Conservation (phyloP, 2,329 filamentous ascomycete species). For the Fusarium ramigenum region DNA sequence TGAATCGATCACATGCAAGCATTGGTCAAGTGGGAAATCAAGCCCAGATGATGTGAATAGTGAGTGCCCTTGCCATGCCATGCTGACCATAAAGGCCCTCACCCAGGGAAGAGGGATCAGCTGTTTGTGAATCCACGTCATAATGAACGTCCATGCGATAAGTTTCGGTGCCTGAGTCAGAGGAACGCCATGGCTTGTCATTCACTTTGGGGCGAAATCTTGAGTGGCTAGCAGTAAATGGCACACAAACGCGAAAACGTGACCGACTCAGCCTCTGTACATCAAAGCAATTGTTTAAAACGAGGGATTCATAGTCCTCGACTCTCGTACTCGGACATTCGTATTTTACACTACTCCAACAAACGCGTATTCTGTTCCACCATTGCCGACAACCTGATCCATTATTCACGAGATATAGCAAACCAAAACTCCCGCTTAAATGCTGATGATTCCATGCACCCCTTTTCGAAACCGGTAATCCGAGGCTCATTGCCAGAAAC, state of each 20-base stretch:
- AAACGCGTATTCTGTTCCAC: conserved; percentile 3
- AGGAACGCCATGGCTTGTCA: background rate
- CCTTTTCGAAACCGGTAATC: background rate
- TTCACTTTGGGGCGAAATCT: background rate
- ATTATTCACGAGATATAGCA: conserved; percentile 2
- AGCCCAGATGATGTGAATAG: conserved; percentile 31
- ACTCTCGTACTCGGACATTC: conserved; percentile 12
- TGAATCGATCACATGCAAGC: conserved; percentile 41
- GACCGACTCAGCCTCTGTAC: conserved; percentile 21
- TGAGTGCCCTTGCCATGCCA: background rate
- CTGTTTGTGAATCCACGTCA: conserved; percentile 14
- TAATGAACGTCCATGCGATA: conserved; percentile 6
- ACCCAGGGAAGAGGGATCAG: conserved; percentile 10
- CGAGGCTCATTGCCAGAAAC: conserved; percentile 79
- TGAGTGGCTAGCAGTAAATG: background rate
- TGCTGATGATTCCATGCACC: conserved; percentile 1
- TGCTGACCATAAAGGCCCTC: conserved; percentile 24
- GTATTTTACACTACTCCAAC: background rate
- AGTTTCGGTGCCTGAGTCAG: background rate
- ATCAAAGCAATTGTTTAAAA: background rate
- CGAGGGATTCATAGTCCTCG: background rate
- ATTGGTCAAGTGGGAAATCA: conserved; percentile 34
- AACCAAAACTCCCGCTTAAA: conserved; percentile 35
- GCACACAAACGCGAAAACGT: conserved; percentile 6
- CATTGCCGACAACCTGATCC: background rate